Base-by-base conservation (phyloP, 2,329 filamentous ascomycete genomes). In the Penicillium hordei region DNA sequence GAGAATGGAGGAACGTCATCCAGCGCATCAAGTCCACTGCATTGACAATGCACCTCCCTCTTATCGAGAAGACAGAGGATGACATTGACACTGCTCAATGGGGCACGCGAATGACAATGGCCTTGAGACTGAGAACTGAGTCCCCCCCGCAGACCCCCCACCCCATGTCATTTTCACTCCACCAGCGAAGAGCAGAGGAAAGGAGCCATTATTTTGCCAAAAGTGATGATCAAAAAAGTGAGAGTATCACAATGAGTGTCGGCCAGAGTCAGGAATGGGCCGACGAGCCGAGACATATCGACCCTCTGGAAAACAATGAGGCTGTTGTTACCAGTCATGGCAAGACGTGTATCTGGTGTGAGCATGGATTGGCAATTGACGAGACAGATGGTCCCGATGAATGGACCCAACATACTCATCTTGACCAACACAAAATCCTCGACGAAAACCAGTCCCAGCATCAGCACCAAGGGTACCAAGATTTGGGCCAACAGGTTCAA, bases 291-390 rank as follows among this genome's bases (percentile, higher is more conserved):
- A 6, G 5, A 8, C 40, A 25, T 23, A 43, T 23, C 8, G 15
- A 17, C 4, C 8, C n/a, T 1, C 2, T 9, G 29, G 9, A 2
- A 42, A 27, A 33, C 13, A 12, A 34, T 23, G 39, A 55, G 17
- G 31, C 33, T 1, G 57, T 69, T 12, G 62, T 62, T 10, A 64
- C 48, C 4, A 52, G 58, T 4, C 56, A 67, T 6, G 61, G 57
- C 1, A 69, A 67, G 29, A 17, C 46, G 3, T 72, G 69, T 31
- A 49, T 67, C 4, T 70, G 63, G 63, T 72, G 69, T 36, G 36
- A 48, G 4, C 38, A 52, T 7, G 65, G 21, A 6, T 4, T 29
- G 6, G 7, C 3, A 3, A 33, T 49, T 17, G 21, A 49, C 17
- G 27, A 50, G 27, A 23, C 9, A 15, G 38, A 19, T 13, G 5